phyloP scores from a whole-genome alignment of 2,329 filamentous ascomycete genomes.

The Proliferodiscus dingleyae region DNA sequence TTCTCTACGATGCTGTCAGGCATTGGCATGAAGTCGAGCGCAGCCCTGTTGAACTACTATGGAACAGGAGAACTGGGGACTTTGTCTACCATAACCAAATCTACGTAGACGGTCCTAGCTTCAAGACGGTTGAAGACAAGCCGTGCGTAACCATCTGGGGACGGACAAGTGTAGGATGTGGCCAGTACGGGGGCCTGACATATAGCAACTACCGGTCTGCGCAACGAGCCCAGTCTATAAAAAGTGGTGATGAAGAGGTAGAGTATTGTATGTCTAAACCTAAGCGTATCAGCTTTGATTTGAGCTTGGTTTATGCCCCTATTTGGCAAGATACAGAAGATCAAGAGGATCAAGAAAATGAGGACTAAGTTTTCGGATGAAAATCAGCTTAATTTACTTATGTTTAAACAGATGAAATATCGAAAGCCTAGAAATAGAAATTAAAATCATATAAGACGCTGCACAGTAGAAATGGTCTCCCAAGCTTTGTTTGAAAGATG shows the following conservation, averaged over 20 bases:
- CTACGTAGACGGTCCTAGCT: constrained; percentile 2
- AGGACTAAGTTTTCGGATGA: no score
- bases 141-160: constrained; percentile 9
- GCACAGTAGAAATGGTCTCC: no score
- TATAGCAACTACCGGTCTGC: not conserved
- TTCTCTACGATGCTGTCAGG: constrained; percentile 10
- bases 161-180: constrained; percentile 2
- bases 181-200: constrained; percentile 2
- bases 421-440: no score
- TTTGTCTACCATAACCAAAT: not conserved
- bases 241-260: constrained; percentile 5
- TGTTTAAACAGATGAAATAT: no score
- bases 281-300: not conserved
- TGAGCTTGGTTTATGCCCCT: not conserved
- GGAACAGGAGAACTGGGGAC: constrained; percentile 3
- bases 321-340: not conserved
- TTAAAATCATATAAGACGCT: no score
- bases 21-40: constrained; percentile 9
- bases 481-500: no score
- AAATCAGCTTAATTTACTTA: no score
- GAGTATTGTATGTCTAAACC: constrained; percentile 8
- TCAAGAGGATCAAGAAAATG: not conserved
- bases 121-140: constrained; percentile 6
- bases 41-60: not conserved
- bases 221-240: not conserved